phyloP scores from a whole-genome alignment of 1,284 basidiomycete genomes.

The Moesziomyces aphidis region DNA sequence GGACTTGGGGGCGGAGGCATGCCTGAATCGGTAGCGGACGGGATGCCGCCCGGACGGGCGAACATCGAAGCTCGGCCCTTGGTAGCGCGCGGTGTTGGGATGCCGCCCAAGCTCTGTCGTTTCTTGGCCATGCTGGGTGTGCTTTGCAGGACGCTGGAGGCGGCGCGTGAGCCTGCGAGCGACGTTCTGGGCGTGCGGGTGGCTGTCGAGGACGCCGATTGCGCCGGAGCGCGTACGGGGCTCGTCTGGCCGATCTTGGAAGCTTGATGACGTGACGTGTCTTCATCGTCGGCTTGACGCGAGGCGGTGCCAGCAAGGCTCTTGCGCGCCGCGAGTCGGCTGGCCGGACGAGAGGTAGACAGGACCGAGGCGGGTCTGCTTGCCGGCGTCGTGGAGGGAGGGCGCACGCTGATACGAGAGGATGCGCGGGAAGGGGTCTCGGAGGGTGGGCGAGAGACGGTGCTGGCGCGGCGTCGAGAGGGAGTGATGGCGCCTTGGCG shows the following conservation, averaged over 20 bases:
- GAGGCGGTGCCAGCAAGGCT: slow-evolving; percentile 27
- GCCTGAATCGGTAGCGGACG: slow-evolving; percentile 19
- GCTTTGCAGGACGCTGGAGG: slow-evolving; percentile 13
- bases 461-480: slow-evolving; percentile 38
- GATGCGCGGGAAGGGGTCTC: slow-evolving; percentile 42
- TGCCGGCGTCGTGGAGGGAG: slow-evolving; percentile 42
- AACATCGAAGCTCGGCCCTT: slow-evolving; percentile 54
- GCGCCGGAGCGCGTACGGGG: slow-evolving; percentile 13
- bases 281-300: slow-evolving; percentile 22
- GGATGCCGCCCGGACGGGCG: slow-evolving; percentile 28
- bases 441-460: slow-evolving; percentile 31
- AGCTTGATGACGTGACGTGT: slow-evolving; percentile 24
- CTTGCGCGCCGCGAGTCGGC: slow-evolving; percentile 51
- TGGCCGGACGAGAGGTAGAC: slow-evolving; percentile 40
- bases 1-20: slow-evolving; percentile 56
- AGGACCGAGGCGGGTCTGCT: slow-evolving; percentile 48
- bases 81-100: slow-evolving; percentile 42
- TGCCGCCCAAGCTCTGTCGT: slow-evolving; percentile 45
- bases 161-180: slow-evolving; percentile 25
- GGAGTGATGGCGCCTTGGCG: slow-evolving; percentile 41
- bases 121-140: slow-evolving; percentile 39
- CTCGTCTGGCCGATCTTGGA: slow-evolving; percentile 62
- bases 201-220: slow-evolving; percentile 19
- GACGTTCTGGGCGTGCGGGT: slow-evolving; percentile 35
- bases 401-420: slow-evolving; percentile 40